phyloP scores from a whole-genome alignment of 805 yeast species.

The Hanseniaspora singularis region DNA sequence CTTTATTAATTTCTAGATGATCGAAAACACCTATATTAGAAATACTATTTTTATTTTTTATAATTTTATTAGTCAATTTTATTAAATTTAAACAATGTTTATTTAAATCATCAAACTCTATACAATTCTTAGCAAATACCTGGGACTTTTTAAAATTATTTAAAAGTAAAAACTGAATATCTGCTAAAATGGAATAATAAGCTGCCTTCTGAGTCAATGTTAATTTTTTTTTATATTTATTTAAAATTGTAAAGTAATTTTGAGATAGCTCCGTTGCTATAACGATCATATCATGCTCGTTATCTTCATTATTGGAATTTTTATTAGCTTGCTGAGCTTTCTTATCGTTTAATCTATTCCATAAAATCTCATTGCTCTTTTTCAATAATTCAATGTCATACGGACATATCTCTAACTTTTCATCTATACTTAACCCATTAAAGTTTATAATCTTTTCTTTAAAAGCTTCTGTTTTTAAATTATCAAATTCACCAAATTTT shows the following conservation, averaged over 20 bases:
- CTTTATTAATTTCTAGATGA: slow-evolving; percentile 19
- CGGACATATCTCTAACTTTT: slow-evolving; percentile 35
- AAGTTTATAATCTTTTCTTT: slow-evolving; percentile 17
- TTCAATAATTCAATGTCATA: slow-evolving; percentile 30
- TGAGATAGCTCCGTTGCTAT: slow-evolving; percentile 7
- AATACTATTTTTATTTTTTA: slow-evolving; percentile 28
- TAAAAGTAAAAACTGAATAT: slow-evolving; percentile 40
- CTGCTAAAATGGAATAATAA: slow-evolving; percentile 26
- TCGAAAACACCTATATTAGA: slow-evolving; percentile 32
- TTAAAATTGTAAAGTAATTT: slow-evolving; percentile 21
- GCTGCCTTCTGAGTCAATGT: slow-evolving; percentile 24
- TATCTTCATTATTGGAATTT: neutral
- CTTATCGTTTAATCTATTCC: slow-evolving; percentile 6
- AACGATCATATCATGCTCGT: slow-evolving; percentile 4
- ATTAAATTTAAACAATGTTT: slow-evolving; percentile 45
- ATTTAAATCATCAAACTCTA: slow-evolving; percentile 67
- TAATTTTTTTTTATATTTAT: slow-evolving; percentile 23
- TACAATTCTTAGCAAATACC: slow-evolving; percentile 49
- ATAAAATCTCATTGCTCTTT: slow-evolving; percentile 19
- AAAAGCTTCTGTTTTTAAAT: slow-evolving; percentile 22
- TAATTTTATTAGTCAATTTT: slow-evolving; percentile 39
- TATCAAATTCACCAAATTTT: slow-evolving; percentile 41
- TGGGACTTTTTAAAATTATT: slow-evolving; percentile 42
- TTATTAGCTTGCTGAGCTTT: slow-evolving; percentile 10
- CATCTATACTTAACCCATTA: slow-evolving; percentile 20